phyloP scores from a whole-genome alignment of 1,284 basidiomycete genomes.

The Hymenochaete sp. region DNA sequence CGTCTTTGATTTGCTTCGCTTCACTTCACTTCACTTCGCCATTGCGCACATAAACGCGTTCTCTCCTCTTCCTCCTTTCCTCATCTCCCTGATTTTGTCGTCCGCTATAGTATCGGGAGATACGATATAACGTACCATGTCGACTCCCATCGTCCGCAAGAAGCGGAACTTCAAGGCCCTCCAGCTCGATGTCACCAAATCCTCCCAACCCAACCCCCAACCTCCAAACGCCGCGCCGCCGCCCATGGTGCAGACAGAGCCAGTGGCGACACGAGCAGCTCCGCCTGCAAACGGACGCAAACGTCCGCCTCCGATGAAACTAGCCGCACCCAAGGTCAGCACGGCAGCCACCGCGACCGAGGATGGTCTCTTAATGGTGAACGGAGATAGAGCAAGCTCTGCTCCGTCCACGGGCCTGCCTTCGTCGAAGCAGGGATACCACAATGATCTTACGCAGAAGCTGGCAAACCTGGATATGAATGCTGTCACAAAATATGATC shows the following conservation, averaged over 20 bases:
- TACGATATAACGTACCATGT: too few species aligned
- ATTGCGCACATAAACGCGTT: too few species aligned
- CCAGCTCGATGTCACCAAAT: constrained; percentile 44
- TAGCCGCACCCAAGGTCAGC: constrained; percentile 26
- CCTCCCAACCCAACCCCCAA: constrained; percentile 28
- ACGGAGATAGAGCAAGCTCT: constrained; percentile 30
- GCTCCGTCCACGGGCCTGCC: constrained; percentile 33
- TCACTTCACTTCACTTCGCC: too few species aligned
- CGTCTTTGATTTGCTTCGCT: too few species aligned
- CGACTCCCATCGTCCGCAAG: constrained; percentile 50
- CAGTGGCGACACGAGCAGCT: constrained; percentile 17
- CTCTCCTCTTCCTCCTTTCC: too few species aligned
- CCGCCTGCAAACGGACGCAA: constrained; percentile 19
- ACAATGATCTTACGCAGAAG: constrained; percentile 64
- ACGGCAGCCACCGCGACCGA: constrained; percentile 35
- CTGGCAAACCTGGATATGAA: constrained; percentile 69
- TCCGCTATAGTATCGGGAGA: too few species aligned
- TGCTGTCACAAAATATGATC: constrained; percentile 65
- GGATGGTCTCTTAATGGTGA: constrained; percentile 31
- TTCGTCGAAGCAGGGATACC: constrained; percentile 52
- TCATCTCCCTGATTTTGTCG: too few species aligned
- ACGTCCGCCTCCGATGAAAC: constrained; percentile 23
- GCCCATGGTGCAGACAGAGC: constrained; percentile 28
- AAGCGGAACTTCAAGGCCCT: constrained; percentile 77
- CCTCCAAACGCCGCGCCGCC: constrained; percentile 34